Evolutionary conservation across 2,329 filamentous ascomycete species (phyloP).

Genomic region (Calonectria pauciramosa): DNA sequence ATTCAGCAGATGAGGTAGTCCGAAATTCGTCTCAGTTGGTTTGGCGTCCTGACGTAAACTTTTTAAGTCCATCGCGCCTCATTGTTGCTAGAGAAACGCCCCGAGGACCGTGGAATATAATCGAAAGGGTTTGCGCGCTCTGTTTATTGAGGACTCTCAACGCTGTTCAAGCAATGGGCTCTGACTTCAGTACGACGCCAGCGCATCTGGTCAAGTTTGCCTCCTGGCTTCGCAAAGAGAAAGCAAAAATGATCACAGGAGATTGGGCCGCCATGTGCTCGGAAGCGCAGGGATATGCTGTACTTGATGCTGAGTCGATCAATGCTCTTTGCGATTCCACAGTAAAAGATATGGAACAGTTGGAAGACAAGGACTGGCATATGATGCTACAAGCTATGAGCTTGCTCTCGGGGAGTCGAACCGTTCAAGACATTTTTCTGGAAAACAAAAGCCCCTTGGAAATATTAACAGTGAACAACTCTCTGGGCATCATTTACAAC

Average conservation of each 20-base stretch:
- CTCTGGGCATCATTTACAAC: background rate
- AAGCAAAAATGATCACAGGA: background rate
- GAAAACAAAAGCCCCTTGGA: slow-evolving; percentile 21
- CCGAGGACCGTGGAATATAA: background rate
- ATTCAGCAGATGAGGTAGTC: background rate
- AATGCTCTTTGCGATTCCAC: background rate
- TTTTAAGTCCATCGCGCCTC: background rate
- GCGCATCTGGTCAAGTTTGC: background rate
- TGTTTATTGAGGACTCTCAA: background rate
- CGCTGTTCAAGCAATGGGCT: background rate
- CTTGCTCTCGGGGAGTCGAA: slow-evolving; percentile 15
- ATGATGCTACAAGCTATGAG: background rate
- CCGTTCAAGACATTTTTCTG: slow-evolving; percentile 15
- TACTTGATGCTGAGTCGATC: background rate
- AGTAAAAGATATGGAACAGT: background rate
- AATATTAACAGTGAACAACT: slow-evolving; percentile 16
- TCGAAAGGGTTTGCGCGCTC: background rate
- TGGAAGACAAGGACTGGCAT: background rate
- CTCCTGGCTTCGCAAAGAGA: background rate
- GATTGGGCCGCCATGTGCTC: background rate
- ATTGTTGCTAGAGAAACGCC: background rate
- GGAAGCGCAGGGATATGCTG: background rate
- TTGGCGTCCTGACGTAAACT: background rate
- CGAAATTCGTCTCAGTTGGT: background rate
- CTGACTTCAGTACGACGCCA: background rate